Base-by-base conservation (phyloP, 1,284 basidiomycete genomes). In the Vanrija humicola region DNA sequence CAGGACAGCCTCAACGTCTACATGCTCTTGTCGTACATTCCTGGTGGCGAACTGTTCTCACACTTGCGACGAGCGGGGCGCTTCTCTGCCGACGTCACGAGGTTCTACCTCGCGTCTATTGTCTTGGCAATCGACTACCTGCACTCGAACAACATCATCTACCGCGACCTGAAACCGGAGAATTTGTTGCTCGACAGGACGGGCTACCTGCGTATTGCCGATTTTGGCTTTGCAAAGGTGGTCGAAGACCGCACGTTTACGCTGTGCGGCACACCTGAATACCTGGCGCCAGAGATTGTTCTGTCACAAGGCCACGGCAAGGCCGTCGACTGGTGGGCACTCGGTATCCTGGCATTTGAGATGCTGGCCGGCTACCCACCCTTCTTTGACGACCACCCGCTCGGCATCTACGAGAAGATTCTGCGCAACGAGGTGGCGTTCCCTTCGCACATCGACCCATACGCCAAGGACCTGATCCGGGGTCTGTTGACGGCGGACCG, bases 1-100 rank as follows among this genome's bases (percentile, higher is more conserved):
- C 77, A 81, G 62, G 81, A 82, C 64, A 70, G 74, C 56, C 68
- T 77, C 44, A 81, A 81, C 64, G 77, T 80, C 43, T 82, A 82
- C 70, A 80, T 82, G 79, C 65, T 82, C 43, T 68, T 81, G 44
- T 80, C 79, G 6, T 81, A 80, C 56, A 77, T 81, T 6, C 78
- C 79, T 3, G 80, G 80, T 8, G 80, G 80, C 52, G 80, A 82
- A 60, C 66, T 82, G 18, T 82, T 82, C 64, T 79, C 78, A 5
- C 78, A 80, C 50, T 65, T 81, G 16, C 72, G 80, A 38, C 63
- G 77, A 47, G 75, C 76, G 3, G 76, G 76, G 14, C 68, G 77
- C 12, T 81, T 82, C 68, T 77, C 80, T 0, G 70, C 78, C 10
- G 80, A 81, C 56, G 79, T 81, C 14, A 77, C 80, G 16, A 69